Base-by-base conservation (phyloP, 371 early-diverging fungal species). In the Saksenaea vasiformis region DNA sequence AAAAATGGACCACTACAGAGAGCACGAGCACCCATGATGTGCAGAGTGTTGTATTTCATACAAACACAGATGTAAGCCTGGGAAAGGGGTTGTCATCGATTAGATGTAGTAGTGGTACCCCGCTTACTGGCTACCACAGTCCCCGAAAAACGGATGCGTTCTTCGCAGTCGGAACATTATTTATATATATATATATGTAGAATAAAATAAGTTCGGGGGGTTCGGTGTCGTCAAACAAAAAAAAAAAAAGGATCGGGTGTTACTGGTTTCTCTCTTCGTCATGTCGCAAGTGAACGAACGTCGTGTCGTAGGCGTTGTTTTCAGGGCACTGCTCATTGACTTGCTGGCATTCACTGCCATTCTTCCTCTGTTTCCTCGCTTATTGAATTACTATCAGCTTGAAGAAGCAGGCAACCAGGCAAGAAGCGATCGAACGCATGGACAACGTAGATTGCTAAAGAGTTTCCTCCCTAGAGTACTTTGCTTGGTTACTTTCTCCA, bases 321-420 rank as follows among this genome's bases (percentile, higher is more conserved):
- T 93, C 64, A 78, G 77, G 8, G 87, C 90, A 8, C 84, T 98
- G 27, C 76, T 98, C 34, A 83, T 98, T 35, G 99, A 98, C 76
- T 89, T 98, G 60, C 89, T 98, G 26, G 93, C 98, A 10, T 98
- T 98, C 75, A 98, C 99, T 3, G 91, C 96, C 64, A 98, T 98
- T 73, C 79, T 98, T 37, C 99, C 99, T 14, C 83, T 98, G 35
- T 93, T 94, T 61, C 98, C 99, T 56, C 68, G 89, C 38, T 64
- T 90, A 37, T 66, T 90, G 24, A 80, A 84, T 37, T 86, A 82
- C 55, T 90, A 90, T 69, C 84, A 79, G 24, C 72, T 72, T 17
- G 70, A 80, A 54, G 87, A 84, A 59, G 68, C 72, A 57, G 78
- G 75, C 9, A 67, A 82, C 37, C 73, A 84, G 77, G 85, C 84